Percentiles rank a stretch among this genome's conserved stretches.
These are phyloP conservation scores for Phytopythium litorale DNA, from an alignment of 352 stramenopile genomes.

Conservation along the genomic window DNA sequence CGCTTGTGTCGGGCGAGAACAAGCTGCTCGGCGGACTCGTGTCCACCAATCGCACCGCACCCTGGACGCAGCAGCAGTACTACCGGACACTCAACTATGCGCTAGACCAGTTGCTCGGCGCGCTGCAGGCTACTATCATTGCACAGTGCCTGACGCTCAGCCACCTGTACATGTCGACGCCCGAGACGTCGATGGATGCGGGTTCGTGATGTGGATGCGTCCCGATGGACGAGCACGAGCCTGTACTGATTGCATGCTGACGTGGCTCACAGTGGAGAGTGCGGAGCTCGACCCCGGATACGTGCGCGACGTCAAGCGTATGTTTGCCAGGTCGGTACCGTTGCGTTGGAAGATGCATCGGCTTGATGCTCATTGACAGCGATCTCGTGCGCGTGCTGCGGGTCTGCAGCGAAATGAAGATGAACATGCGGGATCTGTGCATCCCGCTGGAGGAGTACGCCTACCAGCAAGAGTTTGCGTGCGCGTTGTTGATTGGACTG, in stretches of 20 bases:
- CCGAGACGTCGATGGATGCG: constrained; percentile 62
- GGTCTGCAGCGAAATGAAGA: constrained; percentile 71
- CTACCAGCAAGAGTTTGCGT: constrained; percentile 76
- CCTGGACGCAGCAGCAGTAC: constrained; percentile 27
- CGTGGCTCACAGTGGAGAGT: constrained; percentile 19
- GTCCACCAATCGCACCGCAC: constrained; percentile 29
- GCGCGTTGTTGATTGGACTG: constrained; percentile 62
- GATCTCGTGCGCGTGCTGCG: background rate
- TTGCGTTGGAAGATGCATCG: background rate
- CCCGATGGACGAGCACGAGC: no score
- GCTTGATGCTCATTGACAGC: background rate
- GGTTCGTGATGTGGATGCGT: constrained; percentile 13
- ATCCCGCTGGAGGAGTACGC: constrained; percentile 83
- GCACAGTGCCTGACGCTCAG: constrained; percentile 67
- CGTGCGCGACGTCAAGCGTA: constrained; percentile 54
- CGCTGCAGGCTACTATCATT: constrained; percentile 63
- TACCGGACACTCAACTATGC: constrained; percentile 43
- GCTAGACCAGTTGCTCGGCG: constrained; percentile 61
- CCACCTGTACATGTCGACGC: constrained; percentile 73
- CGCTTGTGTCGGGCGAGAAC: constrained; percentile 58
- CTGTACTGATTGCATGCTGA: background rate
- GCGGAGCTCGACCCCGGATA: constrained; percentile 73
- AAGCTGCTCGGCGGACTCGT: constrained; percentile 57
- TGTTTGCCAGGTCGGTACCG: constrained; percentile 36
- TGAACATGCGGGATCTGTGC: constrained; percentile 77